Evolutionary conservation across 306 rosid genomes (phyloP), one percentile per base, ranked within the genome.

Genomic region (Cyamopsis tetragonoloba): DNA sequence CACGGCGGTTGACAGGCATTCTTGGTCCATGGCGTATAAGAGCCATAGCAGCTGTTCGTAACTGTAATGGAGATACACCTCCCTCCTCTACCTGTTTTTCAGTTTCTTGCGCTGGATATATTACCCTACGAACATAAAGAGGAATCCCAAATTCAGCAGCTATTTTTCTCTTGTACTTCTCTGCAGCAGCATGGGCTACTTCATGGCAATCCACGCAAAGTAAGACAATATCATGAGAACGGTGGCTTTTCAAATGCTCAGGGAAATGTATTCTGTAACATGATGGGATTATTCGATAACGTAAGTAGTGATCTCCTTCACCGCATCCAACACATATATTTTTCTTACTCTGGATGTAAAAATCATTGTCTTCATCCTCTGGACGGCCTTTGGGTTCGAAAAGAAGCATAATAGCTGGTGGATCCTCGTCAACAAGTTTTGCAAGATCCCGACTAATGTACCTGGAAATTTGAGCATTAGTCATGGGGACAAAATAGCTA

Each of bases 311-410:
- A 26, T 76, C 88, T 80, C 95, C 85, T 86, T 93, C 90, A 27
- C 99, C 96, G 46, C 97, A 93, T n/a, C 99, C 91, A 50, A 93
- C 99, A 73, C 99, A 93, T 74, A 89, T 83, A 72, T 93, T 93
- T 82, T 77, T 88, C 85, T 93, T 93, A 64, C 97, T 93, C 69
- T 88, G 97, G 80, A 93, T 82, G 68, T 89, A 93, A 63, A 93
- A 93, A 62, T 90, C 97, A 73, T 89, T 93, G 74, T 71, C 99
- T 84, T 93, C 97, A 6, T 93, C 99, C 82, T 90, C 99, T 7
- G 99, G 99, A 19, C 95, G 99, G 50, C 99, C 99, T 82, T 93
- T 90, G 65, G 99, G 97, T 83, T 93, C 96, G 65, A 93, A 93
- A 68, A 86, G 97, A 82, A 93, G 97, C 89, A 83, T 86, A 70